A percentile compares a stretch with the other conserved stretches of the same genome.
Conservation (phyloP, 139 green algal species). For the Spirogloea muscicola region DNA sequence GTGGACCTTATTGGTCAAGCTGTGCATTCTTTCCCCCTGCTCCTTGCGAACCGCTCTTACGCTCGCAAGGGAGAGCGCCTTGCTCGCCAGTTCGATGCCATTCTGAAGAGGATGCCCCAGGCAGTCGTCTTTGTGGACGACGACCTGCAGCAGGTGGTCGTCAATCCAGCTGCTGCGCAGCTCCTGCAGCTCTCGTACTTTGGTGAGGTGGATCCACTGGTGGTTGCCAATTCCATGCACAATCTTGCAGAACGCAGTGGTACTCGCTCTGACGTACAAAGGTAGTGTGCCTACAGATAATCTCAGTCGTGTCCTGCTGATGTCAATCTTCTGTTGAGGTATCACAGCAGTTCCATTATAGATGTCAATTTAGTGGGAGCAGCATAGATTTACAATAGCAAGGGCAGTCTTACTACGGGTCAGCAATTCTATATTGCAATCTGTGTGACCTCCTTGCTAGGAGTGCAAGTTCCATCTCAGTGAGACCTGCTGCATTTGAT, state of each 20-base stretch:
- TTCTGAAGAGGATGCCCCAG: constrained; percentile 31
- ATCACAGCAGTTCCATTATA: too few species aligned
- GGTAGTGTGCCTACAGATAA: too few species aligned
- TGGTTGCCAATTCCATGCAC: constrained; percentile 28
- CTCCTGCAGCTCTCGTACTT: constrained; percentile 31
- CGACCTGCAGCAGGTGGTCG: constrained; percentile 16
- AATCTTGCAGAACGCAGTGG: constrained; percentile 28
- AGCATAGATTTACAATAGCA: too few species aligned
- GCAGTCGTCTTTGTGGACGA: constrained; percentile 24
- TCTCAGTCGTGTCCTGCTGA: too few species aligned
- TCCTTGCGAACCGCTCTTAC: not conserved
- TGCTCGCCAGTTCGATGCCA: constrained; percentile 17
- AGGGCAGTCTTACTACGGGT: not conserved
- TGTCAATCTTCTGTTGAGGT: too few species aligned
- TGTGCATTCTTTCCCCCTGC: not conserved
- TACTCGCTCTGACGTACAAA: constrained; percentile 13
- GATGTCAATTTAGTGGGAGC: too few species aligned
- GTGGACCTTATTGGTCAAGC: not conserved
- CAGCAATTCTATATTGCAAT: not conserved
- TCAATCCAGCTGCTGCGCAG: constrained; percentile 19
- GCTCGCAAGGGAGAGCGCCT: not conserved
- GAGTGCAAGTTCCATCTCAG: not conserved
- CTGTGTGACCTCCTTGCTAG: not conserved
- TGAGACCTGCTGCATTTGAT: not conserved
- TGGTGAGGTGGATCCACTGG: constrained; percentile 31